A percentile compares a stretch with the other conserved stretches of the same genome.
phyloP scores from a whole-genome alignment of 495 filamentous ascomycete genomes.

The Extremus antarcticus region DNA sequence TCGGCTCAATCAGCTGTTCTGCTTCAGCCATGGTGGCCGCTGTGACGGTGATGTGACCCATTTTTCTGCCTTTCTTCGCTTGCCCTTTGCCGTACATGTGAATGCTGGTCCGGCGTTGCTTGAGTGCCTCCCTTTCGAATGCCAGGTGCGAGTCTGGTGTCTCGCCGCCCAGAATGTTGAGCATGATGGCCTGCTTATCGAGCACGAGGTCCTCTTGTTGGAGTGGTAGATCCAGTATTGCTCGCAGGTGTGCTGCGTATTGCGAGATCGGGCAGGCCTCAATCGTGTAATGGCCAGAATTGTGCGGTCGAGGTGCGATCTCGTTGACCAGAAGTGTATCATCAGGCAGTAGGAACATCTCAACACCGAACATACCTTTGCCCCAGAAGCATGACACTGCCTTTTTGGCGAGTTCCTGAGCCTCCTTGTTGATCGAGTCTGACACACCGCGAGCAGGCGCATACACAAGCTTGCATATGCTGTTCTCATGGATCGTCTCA shows the following conservation, averaged over 20 bases:
- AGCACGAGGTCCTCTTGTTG: constrained; percentile 46
- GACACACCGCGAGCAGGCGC: constrained; percentile 68
- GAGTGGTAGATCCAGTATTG: constrained; percentile 72
- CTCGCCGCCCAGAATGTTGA: constrained; percentile 85
- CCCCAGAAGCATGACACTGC: constrained; percentile 74
- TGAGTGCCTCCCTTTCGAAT: constrained; percentile 54
- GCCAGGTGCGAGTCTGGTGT: constrained; percentile 55
- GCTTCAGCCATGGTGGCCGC: constrained; percentile 58
- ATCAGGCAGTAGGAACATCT: constrained; percentile 86
- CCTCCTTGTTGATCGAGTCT: constrained; percentile 46
- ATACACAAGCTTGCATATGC: constrained; percentile 88
- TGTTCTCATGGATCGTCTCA: constrained; percentile 91
- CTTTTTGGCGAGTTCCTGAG: constrained; percentile 65
- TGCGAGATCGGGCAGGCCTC: constrained; percentile 86
- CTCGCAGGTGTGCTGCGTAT: constrained; percentile 78
- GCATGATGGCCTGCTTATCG: constrained; percentile 69
- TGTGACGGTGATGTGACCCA: constrained; percentile 82
- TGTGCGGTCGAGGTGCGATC: constrained; percentile 90
- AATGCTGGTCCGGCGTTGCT: constrained; percentile 49
- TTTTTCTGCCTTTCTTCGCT: constrained; percentile 78
- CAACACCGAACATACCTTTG: constrained; percentile 89
- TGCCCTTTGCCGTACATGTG: constrained; percentile 89
- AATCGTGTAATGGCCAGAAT: constrained; percentile 95
- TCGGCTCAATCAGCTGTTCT: constrained; percentile 49
- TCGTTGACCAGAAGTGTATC: constrained; percentile 70